phyloP scores from a whole-genome alignment of 495 filamentous ascomycete genomes.

The Friedmanniomyces simplex region DNA sequence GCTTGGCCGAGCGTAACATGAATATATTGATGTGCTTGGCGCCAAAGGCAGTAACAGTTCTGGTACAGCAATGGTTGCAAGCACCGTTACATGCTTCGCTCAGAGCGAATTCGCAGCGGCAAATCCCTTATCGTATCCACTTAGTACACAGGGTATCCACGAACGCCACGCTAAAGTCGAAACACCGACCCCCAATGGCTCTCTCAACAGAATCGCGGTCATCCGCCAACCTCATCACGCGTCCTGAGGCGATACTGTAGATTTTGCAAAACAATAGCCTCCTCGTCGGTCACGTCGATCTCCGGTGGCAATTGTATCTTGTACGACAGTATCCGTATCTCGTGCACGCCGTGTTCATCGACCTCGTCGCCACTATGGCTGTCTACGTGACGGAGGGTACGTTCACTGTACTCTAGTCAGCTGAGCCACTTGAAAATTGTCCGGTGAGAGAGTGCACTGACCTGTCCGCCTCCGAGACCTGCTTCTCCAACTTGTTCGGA shows the following conservation, averaged over 20 bases:
- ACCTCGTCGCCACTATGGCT: background rate
- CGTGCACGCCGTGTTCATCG: constrained; percentile 5
- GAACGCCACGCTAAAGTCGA: too few species aligned
- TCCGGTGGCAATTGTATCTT: constrained; percentile 15
- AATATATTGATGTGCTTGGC: too few species aligned
- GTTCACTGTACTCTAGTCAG: constrained; percentile 3
- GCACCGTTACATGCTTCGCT: too few species aligned
- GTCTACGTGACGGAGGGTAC: background rate
- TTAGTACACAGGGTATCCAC: too few species aligned
- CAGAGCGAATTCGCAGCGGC: too few species aligned
- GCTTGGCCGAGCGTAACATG: too few species aligned
- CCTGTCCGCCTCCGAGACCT: constrained; percentile 3
- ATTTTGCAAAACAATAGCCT: constrained; percentile 14
- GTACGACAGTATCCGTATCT: constrained; percentile 2
- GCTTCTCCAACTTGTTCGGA: constrained; percentile 18
- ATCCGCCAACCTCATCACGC: background rate
- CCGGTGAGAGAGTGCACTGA: background rate
- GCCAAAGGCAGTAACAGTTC: too few species aligned
- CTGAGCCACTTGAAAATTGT: background rate
- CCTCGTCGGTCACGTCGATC: constrained; percentile 13
- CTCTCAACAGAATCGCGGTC: background rate
- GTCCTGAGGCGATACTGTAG: constrained; percentile 6
- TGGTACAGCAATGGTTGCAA: too few species aligned
- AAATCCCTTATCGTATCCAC: too few species aligned
- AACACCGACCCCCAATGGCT: too few species aligned